Base-by-base conservation (phyloP, 2,329 filamentous ascomycete genomes). In the Grosmannia serpens region DNA sequence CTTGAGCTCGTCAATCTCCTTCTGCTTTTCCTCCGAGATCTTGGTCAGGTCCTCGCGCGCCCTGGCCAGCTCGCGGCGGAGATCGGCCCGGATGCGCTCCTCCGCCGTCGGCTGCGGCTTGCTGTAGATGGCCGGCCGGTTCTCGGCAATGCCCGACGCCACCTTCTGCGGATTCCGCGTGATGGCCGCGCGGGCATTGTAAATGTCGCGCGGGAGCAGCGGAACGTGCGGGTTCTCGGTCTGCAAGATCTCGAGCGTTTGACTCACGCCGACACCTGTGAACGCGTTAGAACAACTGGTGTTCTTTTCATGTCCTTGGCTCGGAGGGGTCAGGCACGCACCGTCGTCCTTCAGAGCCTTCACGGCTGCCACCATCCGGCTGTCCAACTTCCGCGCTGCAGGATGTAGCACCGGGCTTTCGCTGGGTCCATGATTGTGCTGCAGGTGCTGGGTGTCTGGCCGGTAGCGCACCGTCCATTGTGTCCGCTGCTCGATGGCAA, bases 391-490 rank as follows among this genome's bases (percentile, higher is more conserved):
- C 62, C 83, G 75, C 20, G 83, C 83, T 4, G 83, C 83, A 26
- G 83, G 83, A 65, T 86, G 83, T 59, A 85, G 74, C n/a, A 83
- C 78, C 3, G 83, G 83, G 66, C 83, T 85, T 67, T 86, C 82
- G 65, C 83, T 86, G 1, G 83, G 83, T 0, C 80, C 80, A 64
- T 86, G 83, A 64, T 86, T 86, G 68, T 86, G 83, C 58, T 75
- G 70, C 47, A 85, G 70, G 65, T 86, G 83, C 56, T 74, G 66
- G 7, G 74, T 69, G 61, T 85, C 79, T 2, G 83, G 83, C 5
- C 83, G 79, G 65, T 85, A 86, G 56, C 83, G 77, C 59, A 86
- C 79, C 0, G 82, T 82, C 83, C 83, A 86, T 64, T 86, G 82
- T 0, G 82, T 85, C 60, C 83, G 76, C 65, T 85, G 82, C 68